Conservation (phyloP, 371 early-diverging fungal genomes). For the Mortierella sp. region DNA sequence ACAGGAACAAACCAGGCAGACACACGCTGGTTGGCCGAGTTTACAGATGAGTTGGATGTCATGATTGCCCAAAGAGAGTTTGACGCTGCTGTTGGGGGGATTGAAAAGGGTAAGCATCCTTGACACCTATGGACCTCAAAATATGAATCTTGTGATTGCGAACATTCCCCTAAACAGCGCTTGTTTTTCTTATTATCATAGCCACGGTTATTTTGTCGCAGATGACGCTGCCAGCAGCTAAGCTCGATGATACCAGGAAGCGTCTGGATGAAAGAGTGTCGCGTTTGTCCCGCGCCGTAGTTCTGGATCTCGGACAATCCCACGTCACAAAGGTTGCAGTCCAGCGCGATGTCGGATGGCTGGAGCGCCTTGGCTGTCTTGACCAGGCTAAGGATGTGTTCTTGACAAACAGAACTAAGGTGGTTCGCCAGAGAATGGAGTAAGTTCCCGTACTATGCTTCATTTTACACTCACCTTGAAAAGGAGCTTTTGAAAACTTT, state of each 20-base stretch:
- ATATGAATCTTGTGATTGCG: background rate
- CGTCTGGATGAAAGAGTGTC: constrained; percentile 77
- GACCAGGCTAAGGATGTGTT: constrained; percentile 80
- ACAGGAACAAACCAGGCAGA: constrained; percentile 54
- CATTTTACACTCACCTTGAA: background rate
- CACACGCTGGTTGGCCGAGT: constrained; percentile 78
- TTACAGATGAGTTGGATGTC: constrained; percentile 91
- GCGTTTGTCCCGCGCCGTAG: constrained; percentile 74
- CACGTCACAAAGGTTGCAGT: constrained; percentile 85
- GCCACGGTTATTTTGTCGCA: constrained; percentile 48
- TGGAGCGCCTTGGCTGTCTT: constrained; percentile 84
- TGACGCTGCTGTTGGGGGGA: constrained; percentile 79
- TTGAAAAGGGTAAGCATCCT: constrained; percentile 73
- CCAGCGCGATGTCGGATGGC: constrained; percentile 83
- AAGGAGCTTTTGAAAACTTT: background rate
- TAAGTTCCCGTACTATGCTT: constrained; percentile 20
- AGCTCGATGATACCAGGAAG: constrained; percentile 65
- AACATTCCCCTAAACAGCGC: background rate
- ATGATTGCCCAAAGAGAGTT: constrained; percentile 91
- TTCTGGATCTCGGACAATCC: constrained; percentile 84
- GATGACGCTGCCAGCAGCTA: constrained; percentile 60
- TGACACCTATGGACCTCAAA: background rate
- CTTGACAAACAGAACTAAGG: constrained; percentile 78
- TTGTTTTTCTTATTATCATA: constrained; percentile 14
- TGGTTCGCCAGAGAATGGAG: constrained; percentile 85